Percentiles rank a stretch among this genome's conserved stretches.
Evolutionary conservation across 345 rosid species (phyloP).

Genomic region (Salix dunnii): DNA sequence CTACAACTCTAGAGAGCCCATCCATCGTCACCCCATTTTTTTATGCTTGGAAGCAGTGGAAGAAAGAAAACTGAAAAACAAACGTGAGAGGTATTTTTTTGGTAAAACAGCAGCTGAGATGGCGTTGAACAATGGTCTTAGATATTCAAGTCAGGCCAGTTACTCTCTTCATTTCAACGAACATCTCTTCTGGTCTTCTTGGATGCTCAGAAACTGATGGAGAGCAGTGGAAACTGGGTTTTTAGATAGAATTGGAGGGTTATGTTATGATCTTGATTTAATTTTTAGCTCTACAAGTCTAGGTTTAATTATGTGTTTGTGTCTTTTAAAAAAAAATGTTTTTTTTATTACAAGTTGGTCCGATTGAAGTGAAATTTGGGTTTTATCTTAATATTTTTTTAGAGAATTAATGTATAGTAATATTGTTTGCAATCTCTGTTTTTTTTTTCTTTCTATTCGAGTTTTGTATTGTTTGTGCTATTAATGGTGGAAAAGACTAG

Average conservation of each 20-base stretch:
- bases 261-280: not conserved
- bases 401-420: not conserved
- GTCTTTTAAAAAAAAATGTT: too few relatives aligned
- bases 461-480: not conserved
- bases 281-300: conserved; percentile 3
- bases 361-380: not conserved
- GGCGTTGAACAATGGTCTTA: conserved; percentile 65
- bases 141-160: conserved; percentile 66
- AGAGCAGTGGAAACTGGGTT: not conserved
- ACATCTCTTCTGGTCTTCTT: not conserved
- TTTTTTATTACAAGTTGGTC: too few relatives aligned
- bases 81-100: too few relatives aligned
- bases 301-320: not conserved
- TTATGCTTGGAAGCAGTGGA: not conserved
- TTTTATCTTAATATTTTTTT: not conserved
- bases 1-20: not conserved
- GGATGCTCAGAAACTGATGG: not conserved
- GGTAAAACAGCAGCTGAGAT: conserved; percentile 14
- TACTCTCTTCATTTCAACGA: not conserved
- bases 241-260: not conserved
- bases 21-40: not conserved
- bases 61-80: not conserved
- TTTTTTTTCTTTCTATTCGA: not conserved
- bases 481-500: not conserved
- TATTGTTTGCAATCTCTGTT: not conserved